phyloP scores from a whole-genome alignment of 495 filamentous ascomycete genomes.

The Aspergillus wentii region DNA sequence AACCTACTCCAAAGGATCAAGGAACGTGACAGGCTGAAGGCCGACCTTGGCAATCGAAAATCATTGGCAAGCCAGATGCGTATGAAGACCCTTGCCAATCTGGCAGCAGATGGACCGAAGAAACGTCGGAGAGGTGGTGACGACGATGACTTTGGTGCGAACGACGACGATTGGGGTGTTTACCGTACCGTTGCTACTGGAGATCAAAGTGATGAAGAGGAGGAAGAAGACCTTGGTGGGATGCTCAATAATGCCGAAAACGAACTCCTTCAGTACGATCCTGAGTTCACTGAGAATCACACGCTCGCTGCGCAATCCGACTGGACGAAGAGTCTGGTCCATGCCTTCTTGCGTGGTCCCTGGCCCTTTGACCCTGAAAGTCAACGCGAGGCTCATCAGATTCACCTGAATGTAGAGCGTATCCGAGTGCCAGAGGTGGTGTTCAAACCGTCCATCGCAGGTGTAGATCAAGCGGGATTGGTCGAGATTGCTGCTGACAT shows the following conservation, averaged over 20 bases:
- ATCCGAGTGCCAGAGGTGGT: slow-evolving; percentile 95
- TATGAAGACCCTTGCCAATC: slow-evolving; percentile 97
- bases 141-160: slow-evolving; percentile 93
- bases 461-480: slow-evolving; percentile 89
- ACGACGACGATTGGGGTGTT: slow-evolving; percentile 96
- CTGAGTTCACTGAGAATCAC: slow-evolving; percentile 81
- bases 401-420: slow-evolving; percentile 94
- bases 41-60: slow-evolving; percentile 91
- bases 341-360: slow-evolving; percentile 84
- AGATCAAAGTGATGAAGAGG: slow-evolving; percentile 68
- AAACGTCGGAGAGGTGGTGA: slow-evolving; percentile 74
- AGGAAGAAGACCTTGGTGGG: slow-evolving; percentile 78
- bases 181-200: slow-evolving; percentile 87
- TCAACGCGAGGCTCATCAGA: slow-evolving; percentile 75
- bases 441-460: slow-evolving; percentile 93
- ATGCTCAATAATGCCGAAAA: slow-evolving; percentile 71
- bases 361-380: slow-evolving; percentile 78
- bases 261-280: slow-evolving; percentile 80
- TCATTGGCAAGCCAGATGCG: slow-evolving; percentile 91
- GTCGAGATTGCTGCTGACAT: slow-evolving; percentile 87
- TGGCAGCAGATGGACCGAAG: slow-evolving; percentile 83
- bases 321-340: slow-evolving; percentile 86
- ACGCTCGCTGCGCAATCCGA: slow-evolving; percentile 88
- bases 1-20: slow-evolving; percentile 76
- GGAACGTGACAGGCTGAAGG: slow-evolving; percentile 85